Base-by-base conservation (phyloP, 305 asterid genomes). In the Lippia alba region DNA sequence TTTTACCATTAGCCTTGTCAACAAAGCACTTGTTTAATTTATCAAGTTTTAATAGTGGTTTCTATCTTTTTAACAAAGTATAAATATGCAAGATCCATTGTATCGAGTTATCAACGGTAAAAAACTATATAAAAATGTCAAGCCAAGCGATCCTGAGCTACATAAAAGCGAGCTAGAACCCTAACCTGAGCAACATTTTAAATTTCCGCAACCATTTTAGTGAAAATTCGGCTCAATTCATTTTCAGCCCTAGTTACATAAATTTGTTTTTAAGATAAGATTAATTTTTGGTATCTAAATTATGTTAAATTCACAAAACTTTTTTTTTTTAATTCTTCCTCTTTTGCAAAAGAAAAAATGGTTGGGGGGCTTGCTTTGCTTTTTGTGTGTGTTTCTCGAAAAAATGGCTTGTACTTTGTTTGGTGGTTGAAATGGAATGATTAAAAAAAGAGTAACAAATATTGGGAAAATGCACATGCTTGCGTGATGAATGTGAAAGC, bases 361-460 rank as follows among this genome's bases (percentile, higher is more conserved):
- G 17, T 61, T 39, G 24, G 30, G 30, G 32, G 19, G 19, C 10
- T 6, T 61, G 32, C 30, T 24, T 24, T 24, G 30, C 30, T 24
- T 36, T 36, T 36, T 8, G 9, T 36, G 6, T 36, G 6, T 36
- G 0, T 36, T 36, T 36, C 9, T 36, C 5, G 41, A 8, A 36
- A 36, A 36, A 36, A 36, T 36, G 41, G 41, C 9, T 36, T 56
- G 55, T 46, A 16, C 49, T 58, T 50, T 48, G 33, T 56, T 45
- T 70, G 80, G 76, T 76, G 68, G 68, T 69, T 70, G 75, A 58
- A 75, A 64, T 63, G 36, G 51, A 76, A 65, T 66, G 56, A 59
- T 39, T 74, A 54, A 60, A 41, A 12, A 51, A 60, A 66, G 30
- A 57, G 16, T 20, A 57, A 64, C 9, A 67, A 65, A 58, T 20